Evolutionary conservation across 441 rosid species (phyloP), one percentile per base, ranked within the genome.

Genomic region (Syzygium malaccense): DNA sequence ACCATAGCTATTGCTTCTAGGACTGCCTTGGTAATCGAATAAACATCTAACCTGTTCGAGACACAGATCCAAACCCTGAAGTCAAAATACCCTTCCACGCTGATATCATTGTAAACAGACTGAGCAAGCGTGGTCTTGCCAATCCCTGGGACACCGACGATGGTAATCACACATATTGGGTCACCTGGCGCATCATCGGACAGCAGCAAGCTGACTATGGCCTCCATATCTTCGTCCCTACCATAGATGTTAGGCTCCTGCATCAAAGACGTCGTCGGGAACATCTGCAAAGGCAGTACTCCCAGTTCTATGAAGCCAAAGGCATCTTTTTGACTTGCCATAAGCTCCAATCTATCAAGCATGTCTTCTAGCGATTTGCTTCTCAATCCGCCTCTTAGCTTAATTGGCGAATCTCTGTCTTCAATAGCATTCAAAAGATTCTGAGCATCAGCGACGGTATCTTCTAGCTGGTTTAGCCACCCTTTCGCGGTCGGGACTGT

Each of bases 401-500:
- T 87, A 0, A n/a, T n/a, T 0, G 41, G 11, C 26, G 71, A 87
- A 23, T 17, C 45, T 56, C 30, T 84, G 23, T 60, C 15, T 45
- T 17, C 62, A 49, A 41, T 79, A 8, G 7, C 88, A 17, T 55
- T 57, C 88, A 78, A 64, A 62, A 78, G 88, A 1, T 71, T 37
- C 55, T 15, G 37, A 41, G 86, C 88, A 37, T 78, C 75, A 0
- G 26, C 2, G 0, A 55, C 6, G 3, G 86, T n/a, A 18, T 87
- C 88, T 32, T 78, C 88, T 75, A 87, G 86, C 64, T 87, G 85
- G 37, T 32, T 41, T 56, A 87, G 79, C 88, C 88, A 87, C 60
- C 5, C 86, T 87, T 75, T 75, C 0, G 30, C 71, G 0, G 88
- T 30, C 1, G 0, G 26, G 15, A 55, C 57, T 3, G 30, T 26